Percentiles rank a stretch among this genome's conserved stretches.
phyloP scores from a whole-genome alignment of 2,329 filamentous ascomycete species.

The Stagonosporopsis chrysanthemi region DNA sequence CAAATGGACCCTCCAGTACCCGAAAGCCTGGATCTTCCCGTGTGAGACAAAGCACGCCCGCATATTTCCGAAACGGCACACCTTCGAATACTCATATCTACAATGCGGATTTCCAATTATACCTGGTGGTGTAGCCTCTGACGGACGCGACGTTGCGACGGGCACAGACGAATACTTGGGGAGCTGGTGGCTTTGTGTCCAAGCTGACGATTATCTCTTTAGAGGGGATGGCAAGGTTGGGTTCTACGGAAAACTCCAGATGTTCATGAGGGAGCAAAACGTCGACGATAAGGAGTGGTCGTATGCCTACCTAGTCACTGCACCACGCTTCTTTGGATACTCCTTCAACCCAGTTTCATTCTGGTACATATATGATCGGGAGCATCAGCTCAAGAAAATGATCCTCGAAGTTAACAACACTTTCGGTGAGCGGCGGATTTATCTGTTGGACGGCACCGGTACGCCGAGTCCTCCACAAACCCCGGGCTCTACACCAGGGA shows the following conservation, averaged over 20 bases:
- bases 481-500: constrained; percentile 17
- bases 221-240: constrained; percentile 61
- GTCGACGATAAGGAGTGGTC: constrained; percentile 68
- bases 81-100: constrained; percentile 75
- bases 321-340: constrained; percentile 72
- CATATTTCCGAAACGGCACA: constrained; percentile 71
- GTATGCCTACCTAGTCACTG: constrained; percentile 74
- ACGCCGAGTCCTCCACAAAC: constrained; percentile 39
- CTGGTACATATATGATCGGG: constrained; percentile 75
- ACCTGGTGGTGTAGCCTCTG: constrained; percentile 57
- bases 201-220: constrained; percentile 67
- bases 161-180: constrained; percentile 40
- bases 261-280: constrained; percentile 64
- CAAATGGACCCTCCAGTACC: constrained; percentile 28
- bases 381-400: constrained; percentile 67
- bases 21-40: constrained; percentile 63
- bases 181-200: constrained; percentile 65
- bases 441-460: constrained; percentile 60
- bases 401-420: constrained; percentile 80
- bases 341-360: constrained; percentile 80
- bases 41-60: constrained; percentile 70
- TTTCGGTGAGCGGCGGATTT: constrained; percentile 74
- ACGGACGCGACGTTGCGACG: constrained; percentile 24
- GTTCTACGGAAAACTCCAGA: constrained; percentile 68
- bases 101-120: constrained; percentile 72